Conservation (phyloP, 805 yeast genomes). For the Starmerella lactis-condensi region DNA sequence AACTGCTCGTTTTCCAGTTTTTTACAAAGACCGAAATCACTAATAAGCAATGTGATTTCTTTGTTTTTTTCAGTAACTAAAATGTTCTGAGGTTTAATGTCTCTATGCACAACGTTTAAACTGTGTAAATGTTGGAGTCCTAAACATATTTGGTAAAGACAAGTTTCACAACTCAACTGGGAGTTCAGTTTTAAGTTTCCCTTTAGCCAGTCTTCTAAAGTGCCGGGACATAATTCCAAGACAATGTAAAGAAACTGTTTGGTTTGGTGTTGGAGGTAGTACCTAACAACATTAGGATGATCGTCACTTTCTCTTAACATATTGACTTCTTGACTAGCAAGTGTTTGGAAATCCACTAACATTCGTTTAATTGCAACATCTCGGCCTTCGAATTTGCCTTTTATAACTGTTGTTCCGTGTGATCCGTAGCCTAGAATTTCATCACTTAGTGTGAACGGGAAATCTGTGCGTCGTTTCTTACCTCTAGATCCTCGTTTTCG, state of each 20-base stretch:
- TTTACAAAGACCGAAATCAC: constrained; percentile 92
- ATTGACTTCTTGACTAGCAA: constrained; percentile 81
- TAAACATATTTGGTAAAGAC: constrained; percentile 53
- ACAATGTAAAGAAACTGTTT: constrained; percentile 86
- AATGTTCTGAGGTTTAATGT: constrained; percentile 85
- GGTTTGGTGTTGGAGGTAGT: constrained; percentile 80
- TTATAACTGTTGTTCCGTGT: constrained; percentile 86
- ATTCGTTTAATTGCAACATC: constrained; percentile 93
- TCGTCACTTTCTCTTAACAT: constrained; percentile 85
- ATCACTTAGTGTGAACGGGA: constrained; percentile 34
- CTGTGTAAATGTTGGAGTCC: constrained; percentile 80
- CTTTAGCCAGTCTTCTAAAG: constrained; percentile 60
- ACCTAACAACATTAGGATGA: constrained; percentile 85
- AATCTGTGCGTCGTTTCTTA: constrained; percentile 25
- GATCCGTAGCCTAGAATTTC: constrained; percentile 85
- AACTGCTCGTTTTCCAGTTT: constrained; percentile 82
- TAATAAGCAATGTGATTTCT: constrained; percentile 49
- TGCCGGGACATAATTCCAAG: constrained; percentile 72
- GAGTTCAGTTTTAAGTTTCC: constrained; percentile 2
- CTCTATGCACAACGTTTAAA: constrained; percentile 82
- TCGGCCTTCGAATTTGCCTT: constrained; percentile 75
- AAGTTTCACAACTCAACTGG: constrained; percentile 4
- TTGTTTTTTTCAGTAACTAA: constrained; percentile 48
- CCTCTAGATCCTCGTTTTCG: constrained; percentile 78
- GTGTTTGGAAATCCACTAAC: constrained; percentile 81